phyloP scores from a whole-genome alignment of 148 eudicot species.

The Spergularia bocconei region DNA sequence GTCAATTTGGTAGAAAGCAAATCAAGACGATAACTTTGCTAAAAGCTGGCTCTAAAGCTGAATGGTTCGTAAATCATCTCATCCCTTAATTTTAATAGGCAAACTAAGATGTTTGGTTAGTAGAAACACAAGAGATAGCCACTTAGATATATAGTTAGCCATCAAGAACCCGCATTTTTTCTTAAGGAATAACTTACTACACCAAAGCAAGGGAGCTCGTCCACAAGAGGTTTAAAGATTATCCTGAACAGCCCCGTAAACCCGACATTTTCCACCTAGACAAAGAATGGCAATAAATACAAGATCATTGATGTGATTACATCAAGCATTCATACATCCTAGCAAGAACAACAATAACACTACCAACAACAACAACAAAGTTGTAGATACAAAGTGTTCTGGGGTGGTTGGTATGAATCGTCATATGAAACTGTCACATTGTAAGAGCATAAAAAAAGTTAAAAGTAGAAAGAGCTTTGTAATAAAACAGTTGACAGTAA shows the following conservation, averaged over 20 bases:
- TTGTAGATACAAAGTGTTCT: no score
- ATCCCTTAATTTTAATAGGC: background rate
- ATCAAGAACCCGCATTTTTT: conserved; percentile 51
- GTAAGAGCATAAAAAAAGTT: no score
- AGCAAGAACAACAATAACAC: no score
- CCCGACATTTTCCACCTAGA: conserved; percentile 71
- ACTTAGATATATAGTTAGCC: background rate
- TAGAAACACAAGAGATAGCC: background rate
- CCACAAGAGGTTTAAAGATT: conserved; percentile 75
- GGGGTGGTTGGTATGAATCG: no score
- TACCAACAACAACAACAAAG: no score
- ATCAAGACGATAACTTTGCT: background rate
- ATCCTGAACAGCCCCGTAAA: conserved; percentile 87
- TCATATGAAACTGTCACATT: no score
- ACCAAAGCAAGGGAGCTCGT: conserved; percentile 79
- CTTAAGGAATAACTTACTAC: conserved; percentile 71
- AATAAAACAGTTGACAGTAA: no score
- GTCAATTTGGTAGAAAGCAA: background rate
- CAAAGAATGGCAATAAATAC: conserved; percentile 13
- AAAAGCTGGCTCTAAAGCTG: background rate
- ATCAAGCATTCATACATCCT: background rate
- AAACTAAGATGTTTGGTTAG: background rate
- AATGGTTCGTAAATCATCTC: background rate
- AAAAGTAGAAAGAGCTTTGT: no score
- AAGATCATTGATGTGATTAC: background rate